These are phyloP conservation scores for Fraxinus paxiana DNA, from an alignment of 305 asterid genomes.

Conservation along the genomic window DNA sequence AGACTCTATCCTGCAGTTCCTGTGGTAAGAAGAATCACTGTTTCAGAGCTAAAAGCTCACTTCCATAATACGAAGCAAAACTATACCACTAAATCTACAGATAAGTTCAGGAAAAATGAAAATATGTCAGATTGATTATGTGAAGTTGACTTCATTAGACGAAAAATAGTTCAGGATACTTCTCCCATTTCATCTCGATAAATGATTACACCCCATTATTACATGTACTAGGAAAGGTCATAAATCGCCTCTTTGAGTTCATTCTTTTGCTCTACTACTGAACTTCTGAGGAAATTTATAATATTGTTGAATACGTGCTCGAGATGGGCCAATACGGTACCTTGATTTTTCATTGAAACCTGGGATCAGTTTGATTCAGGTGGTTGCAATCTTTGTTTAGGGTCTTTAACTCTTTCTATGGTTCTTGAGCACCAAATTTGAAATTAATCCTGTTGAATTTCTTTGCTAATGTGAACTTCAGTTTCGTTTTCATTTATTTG, in stretches of 20 bases:
- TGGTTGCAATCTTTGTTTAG: neutral
- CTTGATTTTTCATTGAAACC: neutral
- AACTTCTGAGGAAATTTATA: neutral
- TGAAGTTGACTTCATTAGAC: neutral
- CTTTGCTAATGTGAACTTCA: neutral
- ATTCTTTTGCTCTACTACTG: neutral
- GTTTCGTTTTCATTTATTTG: neutral
- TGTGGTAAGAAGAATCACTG: slow-evolving; percentile 43
- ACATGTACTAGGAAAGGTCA: neutral
- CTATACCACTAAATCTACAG: neutral
- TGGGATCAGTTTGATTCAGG: neutral
- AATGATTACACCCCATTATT: neutral
- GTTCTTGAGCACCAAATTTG: neutral
- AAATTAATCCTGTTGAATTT: neutral
- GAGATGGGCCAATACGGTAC: neutral
- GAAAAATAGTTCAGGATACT: neutral
- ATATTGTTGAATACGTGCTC: neutral
- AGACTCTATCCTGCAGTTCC: slow-evolving; percentile 76
- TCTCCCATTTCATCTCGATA: neutral
- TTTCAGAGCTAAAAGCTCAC: neutral
- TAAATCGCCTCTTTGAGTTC: neutral
- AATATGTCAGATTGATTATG: neutral
- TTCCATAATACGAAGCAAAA: neutral
- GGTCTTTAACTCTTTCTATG: neutral
- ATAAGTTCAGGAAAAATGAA: neutral